Percentiles rank a stretch among this genome's conserved stretches.
Evolutionary conservation across 2,329 filamentous ascomycete genomes (phyloP).

Genomic region (Eutypa lata): DNA sequence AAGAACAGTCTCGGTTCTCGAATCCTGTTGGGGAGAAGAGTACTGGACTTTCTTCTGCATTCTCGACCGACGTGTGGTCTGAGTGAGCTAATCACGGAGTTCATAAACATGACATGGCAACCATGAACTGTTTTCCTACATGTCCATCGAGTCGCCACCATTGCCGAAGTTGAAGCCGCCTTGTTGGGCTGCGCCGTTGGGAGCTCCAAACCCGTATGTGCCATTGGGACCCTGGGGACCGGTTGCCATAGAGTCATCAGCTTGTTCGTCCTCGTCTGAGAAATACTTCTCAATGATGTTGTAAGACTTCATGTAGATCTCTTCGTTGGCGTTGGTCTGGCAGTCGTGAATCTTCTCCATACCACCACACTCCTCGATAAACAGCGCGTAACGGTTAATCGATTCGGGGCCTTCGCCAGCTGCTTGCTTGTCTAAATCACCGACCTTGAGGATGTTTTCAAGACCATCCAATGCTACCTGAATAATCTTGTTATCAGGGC

Average conservation of each 20-base stretch:
- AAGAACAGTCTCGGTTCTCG: not conserved
- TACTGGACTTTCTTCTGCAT: not conserved
- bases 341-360: constrained; percentile 99
- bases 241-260: constrained; percentile 73
- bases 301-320: constrained; percentile 99
- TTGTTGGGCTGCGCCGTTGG: constrained; percentile 53
- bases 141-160: constrained; percentile 62
- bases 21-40: not conserved
- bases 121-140: constrained; percentile 40
- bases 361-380: constrained; percentile 96
- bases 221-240: constrained; percentile 67
- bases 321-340: constrained; percentile 99
- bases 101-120: not conserved
- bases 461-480: constrained; percentile 96
- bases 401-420: constrained; percentile 69
- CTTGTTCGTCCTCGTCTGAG: constrained; percentile 94
- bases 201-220: constrained; percentile 73
- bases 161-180: constrained; percentile 94
- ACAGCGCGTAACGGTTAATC: constrained; percentile 95
- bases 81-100: not conserved
- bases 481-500: constrained; percentile 99
- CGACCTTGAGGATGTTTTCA: constrained; percentile 99
- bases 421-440: constrained; percentile 95
- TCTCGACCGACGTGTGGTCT: not conserved
- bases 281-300: constrained; percentile 99